Conservation (phyloP, 164 flowering plant species). For the Chimonanthus praecox region DNA sequence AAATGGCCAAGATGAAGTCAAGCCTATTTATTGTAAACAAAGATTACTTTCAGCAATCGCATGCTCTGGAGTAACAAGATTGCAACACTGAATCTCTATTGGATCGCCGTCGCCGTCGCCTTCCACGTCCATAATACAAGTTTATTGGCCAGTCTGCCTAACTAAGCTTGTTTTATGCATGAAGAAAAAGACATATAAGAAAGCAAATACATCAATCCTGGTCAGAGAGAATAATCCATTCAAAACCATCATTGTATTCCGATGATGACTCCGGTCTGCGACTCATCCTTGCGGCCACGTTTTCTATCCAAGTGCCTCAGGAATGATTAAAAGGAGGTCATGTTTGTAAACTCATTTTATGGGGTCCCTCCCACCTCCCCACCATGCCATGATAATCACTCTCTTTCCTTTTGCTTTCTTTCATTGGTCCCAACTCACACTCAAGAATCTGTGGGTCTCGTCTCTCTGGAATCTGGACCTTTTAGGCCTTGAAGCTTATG, state of each 20-base stretch:
- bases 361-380: conserved; percentile 1
- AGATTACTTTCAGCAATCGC: background rate
- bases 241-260: background rate
- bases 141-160: background rate
- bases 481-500: background rate
- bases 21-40: background rate
- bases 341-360: conserved; percentile 6
- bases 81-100: background rate
- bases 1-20: background rate
- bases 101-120: background rate
- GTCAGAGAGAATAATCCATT: conserved; percentile 7
- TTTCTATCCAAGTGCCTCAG: conserved; percentile 24
- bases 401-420: background rate
- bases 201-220: background rate
- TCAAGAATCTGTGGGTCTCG: background rate
- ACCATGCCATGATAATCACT: conserved; percentile 4
- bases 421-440: background rate
- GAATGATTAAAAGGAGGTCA: conserved; percentile 30
- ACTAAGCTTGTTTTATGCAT: background rate
- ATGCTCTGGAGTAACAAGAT: background rate
- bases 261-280: background rate
- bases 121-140: background rate
- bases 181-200: background rate
- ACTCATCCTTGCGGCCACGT: conserved; percentile 28
- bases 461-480: background rate